A percentile compares a stretch with the other conserved stretches of the same genome.
Conservation (phyloP, 1,139 yeast species). For the Magnusiomyces tetraspermus region DNA sequence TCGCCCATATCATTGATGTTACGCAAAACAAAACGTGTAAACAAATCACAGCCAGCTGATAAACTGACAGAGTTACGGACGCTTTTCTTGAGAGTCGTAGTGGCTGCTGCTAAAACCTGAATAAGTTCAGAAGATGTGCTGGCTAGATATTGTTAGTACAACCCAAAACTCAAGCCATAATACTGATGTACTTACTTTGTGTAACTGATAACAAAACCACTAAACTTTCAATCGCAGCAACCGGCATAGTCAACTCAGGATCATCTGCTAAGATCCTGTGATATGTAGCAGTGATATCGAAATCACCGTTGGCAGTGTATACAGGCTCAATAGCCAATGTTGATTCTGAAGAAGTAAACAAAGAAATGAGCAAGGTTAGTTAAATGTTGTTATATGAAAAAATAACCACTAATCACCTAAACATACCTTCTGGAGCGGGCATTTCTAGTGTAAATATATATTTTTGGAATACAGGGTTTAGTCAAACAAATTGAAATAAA, state of each 20-base stretch:
- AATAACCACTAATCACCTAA: no score
- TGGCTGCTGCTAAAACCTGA: conserved; percentile 67
- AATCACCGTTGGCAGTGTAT: conserved; percentile 26
- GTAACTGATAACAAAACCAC: conserved; percentile 73
- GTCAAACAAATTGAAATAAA: no score
- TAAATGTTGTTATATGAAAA: neutral
- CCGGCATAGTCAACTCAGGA: conserved; percentile 96
- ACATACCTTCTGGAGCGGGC: neutral
- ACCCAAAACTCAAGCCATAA: neutral
- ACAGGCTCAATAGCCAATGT: conserved; percentile 10
- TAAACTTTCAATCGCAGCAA: conserved; percentile 93
- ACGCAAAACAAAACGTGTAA: conserved; percentile 84
- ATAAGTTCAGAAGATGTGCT: conserved; percentile 89
- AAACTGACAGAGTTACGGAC: conserved; percentile 87
- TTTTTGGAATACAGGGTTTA: neutral
- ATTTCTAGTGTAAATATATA: neutral
- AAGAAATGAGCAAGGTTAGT: neutral
- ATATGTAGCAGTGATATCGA: conserved; percentile 76
- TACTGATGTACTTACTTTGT: conserved; percentile 40
- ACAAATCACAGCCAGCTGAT: conserved; percentile 95
- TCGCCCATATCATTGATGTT: conserved; percentile 79
- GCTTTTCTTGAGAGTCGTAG: conserved; percentile 59
- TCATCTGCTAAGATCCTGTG: conserved; percentile 74
- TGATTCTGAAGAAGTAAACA: neutral
- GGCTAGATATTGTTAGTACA: conserved; percentile 29